These are phyloP conservation scores for Ettlia oleoabundans DNA, from an alignment of 139 green algal genomes.

Conservation along the genomic window DNA sequence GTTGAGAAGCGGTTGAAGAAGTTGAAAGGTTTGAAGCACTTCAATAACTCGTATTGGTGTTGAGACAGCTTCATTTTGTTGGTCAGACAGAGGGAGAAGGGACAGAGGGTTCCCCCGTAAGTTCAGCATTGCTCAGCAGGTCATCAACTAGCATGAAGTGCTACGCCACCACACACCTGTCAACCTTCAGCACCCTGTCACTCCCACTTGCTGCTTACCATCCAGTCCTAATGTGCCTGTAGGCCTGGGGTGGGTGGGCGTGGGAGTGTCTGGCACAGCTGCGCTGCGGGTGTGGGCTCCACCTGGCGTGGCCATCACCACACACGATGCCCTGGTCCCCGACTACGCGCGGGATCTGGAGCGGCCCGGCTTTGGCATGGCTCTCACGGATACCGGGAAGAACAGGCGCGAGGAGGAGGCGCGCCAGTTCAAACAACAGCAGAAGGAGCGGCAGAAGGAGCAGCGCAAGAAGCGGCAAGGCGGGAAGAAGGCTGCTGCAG, in stretches of 20 bases:
- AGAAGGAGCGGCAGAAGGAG: slow-evolving; percentile 4
- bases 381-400: slow-evolving; percentile 44
- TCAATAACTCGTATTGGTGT: no score
- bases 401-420: neutral
- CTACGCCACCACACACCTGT: no score
- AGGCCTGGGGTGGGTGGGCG: slow-evolving; percentile 91
- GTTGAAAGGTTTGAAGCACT: no score
- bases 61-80: no score
- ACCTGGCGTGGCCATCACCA: slow-evolving; percentile 82
- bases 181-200: neutral
- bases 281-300: slow-evolving; percentile 85
- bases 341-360: slow-evolving; percentile 83
- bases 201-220: neutral
- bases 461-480: slow-evolving; percentile 4
- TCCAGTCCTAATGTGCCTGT: slow-evolving; percentile 35
- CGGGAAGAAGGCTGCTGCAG: neutral
- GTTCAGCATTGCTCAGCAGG: no score
- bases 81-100: no score
- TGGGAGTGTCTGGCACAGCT: slow-evolving; percentile 78
- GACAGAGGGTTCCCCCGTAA: no score
- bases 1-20: neutral
- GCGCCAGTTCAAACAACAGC: neutral
- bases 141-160: no score
- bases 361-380: slow-evolving; percentile 76
- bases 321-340: slow-evolving; percentile 82